These are phyloP conservation scores for Aureobasidium mangrovei DNA, from an alignment of 2,329 filamentous ascomycete species.

Conservation along the genomic window DNA sequence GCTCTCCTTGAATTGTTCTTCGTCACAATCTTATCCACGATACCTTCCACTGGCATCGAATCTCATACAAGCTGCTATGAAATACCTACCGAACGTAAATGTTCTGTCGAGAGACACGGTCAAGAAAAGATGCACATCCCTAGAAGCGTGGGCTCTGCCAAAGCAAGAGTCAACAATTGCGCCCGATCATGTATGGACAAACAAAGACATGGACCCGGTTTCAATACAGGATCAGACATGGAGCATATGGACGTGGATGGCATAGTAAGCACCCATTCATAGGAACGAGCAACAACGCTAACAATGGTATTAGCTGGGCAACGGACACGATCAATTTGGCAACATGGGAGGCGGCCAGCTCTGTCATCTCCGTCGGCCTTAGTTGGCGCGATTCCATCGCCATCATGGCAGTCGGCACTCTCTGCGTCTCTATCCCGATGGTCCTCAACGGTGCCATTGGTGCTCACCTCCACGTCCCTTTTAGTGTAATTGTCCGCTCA, in stretches of 20 bases:
- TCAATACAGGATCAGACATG: conserved; percentile 24
- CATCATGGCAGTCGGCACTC: conserved; percentile 42
- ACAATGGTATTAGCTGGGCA: conserved; percentile 22
- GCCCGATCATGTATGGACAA: conserved; percentile 34
- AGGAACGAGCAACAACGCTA: neutral
- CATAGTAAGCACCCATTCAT: conserved; percentile 20
- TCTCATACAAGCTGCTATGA: neutral
- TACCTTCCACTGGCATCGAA: neutral
- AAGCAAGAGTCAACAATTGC: conserved; percentile 42
- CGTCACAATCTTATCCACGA: neutral
- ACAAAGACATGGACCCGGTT: conserved; percentile 32
- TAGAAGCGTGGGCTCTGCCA: conserved; percentile 40
- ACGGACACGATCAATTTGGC: conserved; percentile 33
- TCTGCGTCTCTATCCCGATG: conserved; percentile 50
- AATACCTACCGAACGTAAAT: conserved; percentile 8
- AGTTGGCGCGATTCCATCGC: conserved; percentile 47
- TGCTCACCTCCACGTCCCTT: conserved; percentile 44
- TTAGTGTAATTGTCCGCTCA: conserved; percentile 47
- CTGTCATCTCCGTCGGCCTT: conserved; percentile 44
- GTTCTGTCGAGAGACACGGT: conserved; percentile 29
- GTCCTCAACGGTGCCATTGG: conserved; percentile 48
- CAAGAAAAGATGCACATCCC: conserved; percentile 33
- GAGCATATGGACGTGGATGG: conserved; percentile 32
- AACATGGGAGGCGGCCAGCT: conserved; percentile 31
- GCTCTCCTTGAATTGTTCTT: no score